These are phyloP conservation scores for Anisogramma anomala DNA, from an alignment of 2,329 filamentous ascomycete genomes.

Conservation along the genomic window DNA sequence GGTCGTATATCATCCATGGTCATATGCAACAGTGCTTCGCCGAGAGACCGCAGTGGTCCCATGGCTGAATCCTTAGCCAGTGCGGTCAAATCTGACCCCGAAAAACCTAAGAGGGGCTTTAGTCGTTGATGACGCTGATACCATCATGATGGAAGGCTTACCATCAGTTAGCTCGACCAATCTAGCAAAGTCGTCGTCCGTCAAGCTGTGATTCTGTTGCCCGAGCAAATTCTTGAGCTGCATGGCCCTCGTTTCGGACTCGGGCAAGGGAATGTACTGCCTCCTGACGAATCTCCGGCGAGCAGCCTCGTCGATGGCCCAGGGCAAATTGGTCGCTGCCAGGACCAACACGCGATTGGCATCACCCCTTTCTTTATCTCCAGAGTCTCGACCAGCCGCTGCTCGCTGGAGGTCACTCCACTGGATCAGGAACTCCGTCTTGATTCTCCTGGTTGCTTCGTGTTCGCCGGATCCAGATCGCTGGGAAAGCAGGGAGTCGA, in stretches of 20 bases:
- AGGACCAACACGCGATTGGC: constrained; percentile 82
- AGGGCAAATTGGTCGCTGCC: constrained; percentile 89
- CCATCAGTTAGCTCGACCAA: constrained; percentile 78
- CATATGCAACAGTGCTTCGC: constrained; percentile 80
- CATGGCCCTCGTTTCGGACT: constrained; percentile 64
- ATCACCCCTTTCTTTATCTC: constrained; percentile 61
- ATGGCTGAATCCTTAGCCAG: constrained; percentile 96
- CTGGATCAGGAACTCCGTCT: constrained; percentile 95
- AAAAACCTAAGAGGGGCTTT: constrained; percentile 77
- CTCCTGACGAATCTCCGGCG: constrained; percentile 79
- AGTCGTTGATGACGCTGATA: too few species aligned
- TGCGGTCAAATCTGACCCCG: constrained; percentile 91
- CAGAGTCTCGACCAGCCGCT: constrained; percentile 70
- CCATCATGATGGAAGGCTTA: constrained; percentile 37
- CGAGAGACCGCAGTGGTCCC: constrained; percentile 82
- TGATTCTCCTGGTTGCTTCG: constrained; percentile 85
- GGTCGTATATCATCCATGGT: constrained; percentile 89
- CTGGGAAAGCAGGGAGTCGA: constrained; percentile 82
- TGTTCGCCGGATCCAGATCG: constrained; percentile 77
- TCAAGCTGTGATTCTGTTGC: constrained; percentile 76
- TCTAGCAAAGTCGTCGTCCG: constrained; percentile 56
- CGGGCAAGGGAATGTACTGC: constrained; percentile 92
- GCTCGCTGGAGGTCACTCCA: constrained; percentile 92
- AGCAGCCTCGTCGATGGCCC: constrained; percentile 95
- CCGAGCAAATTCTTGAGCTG: constrained; percentile 72